Percentiles rank a stretch among this genome's conserved stretches.
Evolutionary conservation across 495 filamentous ascomycete species (phyloP).

Genomic region (Cercophora sp.): DNA sequence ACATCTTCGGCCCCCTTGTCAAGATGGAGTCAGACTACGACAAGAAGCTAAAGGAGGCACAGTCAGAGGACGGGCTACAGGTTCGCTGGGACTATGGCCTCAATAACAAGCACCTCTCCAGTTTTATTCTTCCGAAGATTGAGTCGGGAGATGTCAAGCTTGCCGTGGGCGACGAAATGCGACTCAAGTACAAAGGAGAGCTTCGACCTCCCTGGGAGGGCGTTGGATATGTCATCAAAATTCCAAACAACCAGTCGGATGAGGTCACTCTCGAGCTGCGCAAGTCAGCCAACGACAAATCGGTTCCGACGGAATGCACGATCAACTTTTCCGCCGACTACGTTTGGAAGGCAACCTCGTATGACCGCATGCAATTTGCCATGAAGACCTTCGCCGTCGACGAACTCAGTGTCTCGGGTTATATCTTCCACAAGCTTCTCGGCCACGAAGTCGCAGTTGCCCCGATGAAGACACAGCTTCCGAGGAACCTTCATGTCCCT

Average conservation of each 20-base stretch:
- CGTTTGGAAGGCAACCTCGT: slow-evolving; percentile 99
- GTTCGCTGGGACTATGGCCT: slow-evolving; percentile 95
- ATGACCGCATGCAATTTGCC: slow-evolving; percentile 97
- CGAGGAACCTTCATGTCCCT: slow-evolving; percentile 94
- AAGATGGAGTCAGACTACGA: slow-evolving; percentile 99
- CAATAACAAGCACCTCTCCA: slow-evolving; percentile 96
- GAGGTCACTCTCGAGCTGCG: slow-evolving; percentile 95
- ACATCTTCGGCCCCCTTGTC: slow-evolving; percentile 95
- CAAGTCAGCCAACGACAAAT: slow-evolving; percentile 71
- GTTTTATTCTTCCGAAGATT: slow-evolving; percentile 93
- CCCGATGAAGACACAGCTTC: slow-evolving; percentile 94
- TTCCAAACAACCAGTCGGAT: slow-evolving; percentile 98
- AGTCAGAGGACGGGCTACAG: slow-evolving; percentile 89
- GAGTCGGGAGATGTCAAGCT: slow-evolving; percentile 98
- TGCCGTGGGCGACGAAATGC: slow-evolving; percentile 98
- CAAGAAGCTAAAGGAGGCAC: slow-evolving; percentile 96
- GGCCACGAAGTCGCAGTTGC: slow-evolving; percentile 94
- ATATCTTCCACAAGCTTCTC: slow-evolving; percentile 96
- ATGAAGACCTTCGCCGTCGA: slow-evolving; percentile 99
- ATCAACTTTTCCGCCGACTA: slow-evolving; percentile 98
- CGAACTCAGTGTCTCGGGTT: slow-evolving; percentile 96
- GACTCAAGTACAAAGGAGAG: slow-evolving; percentile 92
- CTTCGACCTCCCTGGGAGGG: slow-evolving; percentile 94
- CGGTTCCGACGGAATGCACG: slow-evolving; percentile 93
- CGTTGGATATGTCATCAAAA: slow-evolving; percentile 98